phyloP scores from a whole-genome alignment of 163 green algal species.

The Scenedesmus sp. region DNA sequence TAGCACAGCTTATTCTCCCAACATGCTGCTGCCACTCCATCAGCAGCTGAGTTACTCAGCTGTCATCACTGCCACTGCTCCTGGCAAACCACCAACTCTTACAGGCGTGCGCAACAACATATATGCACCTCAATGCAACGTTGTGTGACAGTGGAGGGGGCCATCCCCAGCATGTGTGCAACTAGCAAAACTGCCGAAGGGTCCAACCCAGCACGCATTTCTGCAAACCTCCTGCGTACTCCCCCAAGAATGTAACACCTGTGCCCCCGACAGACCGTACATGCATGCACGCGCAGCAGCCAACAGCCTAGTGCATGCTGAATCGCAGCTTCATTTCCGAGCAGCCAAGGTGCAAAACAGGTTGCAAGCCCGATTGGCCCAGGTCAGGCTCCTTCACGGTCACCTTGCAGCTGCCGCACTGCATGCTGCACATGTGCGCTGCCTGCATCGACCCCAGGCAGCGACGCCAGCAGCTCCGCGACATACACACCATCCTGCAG shows the following conservation, averaged over 20 bases:
- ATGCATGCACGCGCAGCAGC: not conserved
- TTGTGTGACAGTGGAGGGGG: not conserved
- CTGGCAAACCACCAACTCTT: not conserved
- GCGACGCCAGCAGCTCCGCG: not conserved
- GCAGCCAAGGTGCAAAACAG: not conserved
- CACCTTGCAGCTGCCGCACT: not conserved
- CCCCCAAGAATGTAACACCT: not conserved
- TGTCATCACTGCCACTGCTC: not conserved
- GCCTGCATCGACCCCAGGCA: slow-evolving; percentile 8
- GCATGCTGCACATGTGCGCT: slow-evolving; percentile 2
- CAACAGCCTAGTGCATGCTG: not conserved
- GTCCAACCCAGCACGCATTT: not conserved
- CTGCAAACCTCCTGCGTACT: not conserved
- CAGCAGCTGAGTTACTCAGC: not conserved
- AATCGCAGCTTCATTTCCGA: not conserved
- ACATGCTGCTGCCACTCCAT: not conserved
- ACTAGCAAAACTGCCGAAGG: not conserved
- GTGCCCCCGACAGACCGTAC: not conserved
- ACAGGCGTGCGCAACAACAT: not conserved
- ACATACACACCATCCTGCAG: not conserved
- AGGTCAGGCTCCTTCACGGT: not conserved
- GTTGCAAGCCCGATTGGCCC: not conserved
- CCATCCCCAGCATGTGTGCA: not conserved
- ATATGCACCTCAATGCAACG: not conserved
- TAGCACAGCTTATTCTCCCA: too few relatives aligned